Evolutionary conservation across 2,329 filamentous ascomycete genomes (phyloP), one percentile per base, ranked within the genome.

Genomic region (Neofusicoccum sp.): DNA sequence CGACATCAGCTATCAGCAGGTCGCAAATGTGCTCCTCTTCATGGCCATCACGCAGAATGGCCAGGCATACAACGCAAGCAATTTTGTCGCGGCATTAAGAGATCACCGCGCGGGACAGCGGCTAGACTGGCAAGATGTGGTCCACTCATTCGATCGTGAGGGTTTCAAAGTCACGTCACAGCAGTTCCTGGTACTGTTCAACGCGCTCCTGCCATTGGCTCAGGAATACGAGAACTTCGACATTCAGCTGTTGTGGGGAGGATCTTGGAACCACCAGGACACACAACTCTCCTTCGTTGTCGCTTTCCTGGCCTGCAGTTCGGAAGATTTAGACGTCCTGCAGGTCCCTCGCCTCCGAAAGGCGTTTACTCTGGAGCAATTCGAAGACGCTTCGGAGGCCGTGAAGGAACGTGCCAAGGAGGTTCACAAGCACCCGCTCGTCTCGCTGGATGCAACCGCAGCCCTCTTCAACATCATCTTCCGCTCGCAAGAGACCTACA

Each of bases 221-320:
- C 74, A 78, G 33, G 82, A 84, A 8, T 79, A 84, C 49, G 78
- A 83, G 14, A 79, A 79, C 28, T 86, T 98, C 67, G 91, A 97
- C 71, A 89, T 99, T 45, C 92, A 97, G 72, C 84, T 83, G 40
- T 80, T 99, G 24, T 98, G 95, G 93, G 93, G 93, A 62, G 93
- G 93, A 6, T 69, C 85, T 63, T 99, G 96, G 93, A 86, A 88
- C 64, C 86, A 96, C 66, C 85, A 89, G 12, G 87, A 96, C 64
- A 91, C 95, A 0, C 93, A 98, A 65, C 79, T 99, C 36, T 96
- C 93, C n/a, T 97, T 98, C 72, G 85, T 98, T 58, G 89, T 89
- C 64, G 92, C 92, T 16, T 97, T 93, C 72, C 82, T 93, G 24
- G 90, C 89, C 3, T 83, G 93, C 61, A 85, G 84, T 11, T 83